Evolutionary conservation across 768 basidiomycete genomes (phyloP), one percentile per base, ranked within the genome.

Genomic region (Cantharellus cinnabarinus): DNA sequence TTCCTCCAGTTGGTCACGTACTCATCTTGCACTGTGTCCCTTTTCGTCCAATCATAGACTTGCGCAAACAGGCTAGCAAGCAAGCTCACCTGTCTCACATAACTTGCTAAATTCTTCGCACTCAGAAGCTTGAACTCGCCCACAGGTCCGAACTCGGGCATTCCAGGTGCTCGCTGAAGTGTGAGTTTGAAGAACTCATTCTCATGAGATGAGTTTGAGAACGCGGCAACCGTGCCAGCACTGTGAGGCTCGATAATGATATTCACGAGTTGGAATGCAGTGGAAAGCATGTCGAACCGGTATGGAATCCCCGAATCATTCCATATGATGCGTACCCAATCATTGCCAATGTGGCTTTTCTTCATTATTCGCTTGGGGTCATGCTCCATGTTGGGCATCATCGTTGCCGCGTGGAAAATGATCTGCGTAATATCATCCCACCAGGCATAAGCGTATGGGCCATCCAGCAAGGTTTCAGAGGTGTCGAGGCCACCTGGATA

Each of bases 351-450:
- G 68, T 95, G 89, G 42, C 84, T 76, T 69, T 98, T 98, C 75
- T 99, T 99, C 74, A 81, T 77, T 62, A 78, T 82, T 64, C 78
- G 81, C 55, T 79, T 76, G 1, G 79, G 79, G 68, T 90, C 88
- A 58, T 81, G 70, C 4, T 71, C 63, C 52, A 74, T 75, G 58
- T 81, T 85, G 2, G 95, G 95, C 94, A 98, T 98, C 75, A 99
- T 82, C 2, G 95, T 98, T 4, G 94, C 87, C 2, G 90, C 85
- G 70, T 98, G 95, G 68, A 87, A 99, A 58, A 97, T 76, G 62
- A 95, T 80, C 67, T 98, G 93, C 3, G 85, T 82, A 56, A 97
- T 91, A 66, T 97, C 91, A 68, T 98, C 91, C 89, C 93, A 95
- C 93, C 94, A 99, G 0, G 93, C 90, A 67, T 98, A 98, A 0